These are phyloP conservation scores for Neodidymelliopsis sp. DNA, from an alignment of 2,329 filamentous ascomycete species.

Conservation along the genomic window DNA sequence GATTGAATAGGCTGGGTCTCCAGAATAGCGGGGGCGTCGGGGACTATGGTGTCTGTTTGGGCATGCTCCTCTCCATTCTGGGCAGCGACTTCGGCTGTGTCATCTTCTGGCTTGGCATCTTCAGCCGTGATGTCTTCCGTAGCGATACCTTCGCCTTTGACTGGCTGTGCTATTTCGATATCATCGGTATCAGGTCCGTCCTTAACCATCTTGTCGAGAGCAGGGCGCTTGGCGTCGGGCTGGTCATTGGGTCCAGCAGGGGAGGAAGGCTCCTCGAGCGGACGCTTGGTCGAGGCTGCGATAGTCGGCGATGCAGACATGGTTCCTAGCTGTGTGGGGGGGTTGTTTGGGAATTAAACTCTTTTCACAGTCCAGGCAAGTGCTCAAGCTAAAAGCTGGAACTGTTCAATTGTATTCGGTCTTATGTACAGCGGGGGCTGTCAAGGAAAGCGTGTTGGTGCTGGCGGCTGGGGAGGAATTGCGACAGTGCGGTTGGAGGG, in stretches of 20 bases:
- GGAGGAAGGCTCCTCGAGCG: slow-evolving; percentile 95
- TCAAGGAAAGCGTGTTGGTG: slow-evolving; percentile 94
- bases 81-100: slow-evolving; percentile 39
- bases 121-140: slow-evolving; percentile 44
- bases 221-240: slow-evolving; percentile 95
- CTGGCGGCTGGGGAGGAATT: slow-evolving; percentile 47
- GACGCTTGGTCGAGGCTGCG: slow-evolving; percentile 79
- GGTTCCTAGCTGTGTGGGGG: slow-evolving; percentile 37
- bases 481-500: slow-evolving; percentile 39
- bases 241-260: slow-evolving; percentile 90
- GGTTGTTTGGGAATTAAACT: slow-evolving; percentile 29
- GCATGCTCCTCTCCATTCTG: slow-evolving; percentile 64
- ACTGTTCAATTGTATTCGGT: slow-evolving; percentile 53
- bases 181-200: slow-evolving; percentile 63
- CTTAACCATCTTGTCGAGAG: slow-evolving; percentile 89
- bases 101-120: slow-evolving; percentile 33
- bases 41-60: slow-evolving; percentile 73
- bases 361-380: slow-evolving; percentile 42
- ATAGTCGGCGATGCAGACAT: slow-evolving; percentile 58
- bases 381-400: slow-evolving; percentile 39
- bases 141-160: slow-evolving; percentile 44
- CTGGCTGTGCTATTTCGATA: slow-evolving; percentile 50
- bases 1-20: slow-evolving; percentile 68
- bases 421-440: slow-evolving; percentile 76
- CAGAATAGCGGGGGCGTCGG: slow-evolving; percentile 62